Evolutionary conservation across 2,329 filamentous ascomycete genomes (phyloP).

Genomic region (Apiospora saccharicola): DNA sequence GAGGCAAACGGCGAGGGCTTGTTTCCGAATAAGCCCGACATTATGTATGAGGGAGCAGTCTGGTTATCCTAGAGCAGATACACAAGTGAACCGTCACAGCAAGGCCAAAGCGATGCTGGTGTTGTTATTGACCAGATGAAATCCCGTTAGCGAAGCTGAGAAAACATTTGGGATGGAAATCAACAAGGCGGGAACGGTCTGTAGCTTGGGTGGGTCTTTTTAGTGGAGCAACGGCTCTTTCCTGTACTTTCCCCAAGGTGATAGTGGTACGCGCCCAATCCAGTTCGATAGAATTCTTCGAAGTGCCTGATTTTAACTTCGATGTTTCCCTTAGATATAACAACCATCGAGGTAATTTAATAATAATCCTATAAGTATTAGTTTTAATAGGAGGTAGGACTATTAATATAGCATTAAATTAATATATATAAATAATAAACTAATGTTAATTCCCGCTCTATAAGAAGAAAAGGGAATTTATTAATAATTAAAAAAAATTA

Average conservation of each 20-base stretch:
- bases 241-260: not conserved
- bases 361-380: no score
- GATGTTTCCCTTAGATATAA: not conserved
- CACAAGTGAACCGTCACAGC: slow-evolving; percentile 2
- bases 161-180: slow-evolving; percentile 22
- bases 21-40: slow-evolving; percentile 32
- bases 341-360: not conserved
- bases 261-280: not conserved
- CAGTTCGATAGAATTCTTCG: not conserved
- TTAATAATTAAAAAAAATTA: no score
- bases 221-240: not conserved
- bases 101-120: slow-evolving; percentile 20
- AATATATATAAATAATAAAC: not conserved
- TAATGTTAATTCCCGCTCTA: no score
- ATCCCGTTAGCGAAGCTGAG: slow-evolving; percentile 20
- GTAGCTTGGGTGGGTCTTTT: slow-evolving; percentile 20
- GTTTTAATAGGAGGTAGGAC: not conserved
- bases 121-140: slow-evolving; percentile 10
- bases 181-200: slow-evolving; percentile 19
- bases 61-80: not conserved
- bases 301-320: not conserved
- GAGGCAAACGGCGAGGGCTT: slow-evolving; percentile 40
- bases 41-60: slow-evolving; percentile 28
- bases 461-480: no score
- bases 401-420: no score